Conservation (phyloP, 495 filamentous ascomycete genomes). For the Niebla homalea region DNA sequence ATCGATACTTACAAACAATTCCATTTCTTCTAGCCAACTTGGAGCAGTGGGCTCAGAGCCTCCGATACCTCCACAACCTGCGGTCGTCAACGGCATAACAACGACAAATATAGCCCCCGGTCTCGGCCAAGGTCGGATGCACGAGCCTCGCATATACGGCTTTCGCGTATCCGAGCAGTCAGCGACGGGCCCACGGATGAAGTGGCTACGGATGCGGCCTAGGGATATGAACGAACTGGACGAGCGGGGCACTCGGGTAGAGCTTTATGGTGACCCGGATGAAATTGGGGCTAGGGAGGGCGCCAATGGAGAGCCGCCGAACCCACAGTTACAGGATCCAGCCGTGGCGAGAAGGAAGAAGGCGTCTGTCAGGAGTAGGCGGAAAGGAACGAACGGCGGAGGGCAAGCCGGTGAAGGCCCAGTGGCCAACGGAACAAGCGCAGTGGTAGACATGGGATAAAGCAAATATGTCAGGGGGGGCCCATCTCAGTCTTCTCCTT, state of each 20-base stretch:
- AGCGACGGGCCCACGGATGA: conserved; percentile 82
- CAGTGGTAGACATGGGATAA: not conserved
- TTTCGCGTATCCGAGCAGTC: conserved; percentile 85
- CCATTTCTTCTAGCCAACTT: conserved; percentile 1
- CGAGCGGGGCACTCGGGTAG: conserved; percentile 47
- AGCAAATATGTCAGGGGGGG: not conserved
- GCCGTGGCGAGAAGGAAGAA: conserved; percentile 36
- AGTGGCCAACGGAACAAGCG: not conserved
- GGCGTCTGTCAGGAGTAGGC: conserved; percentile 36
- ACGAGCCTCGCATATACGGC: conserved; percentile 92
- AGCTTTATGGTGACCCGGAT: conserved; percentile 20
- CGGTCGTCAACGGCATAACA: conserved; percentile 69
- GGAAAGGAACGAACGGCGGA: conserved; percentile 10
- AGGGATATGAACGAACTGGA: conserved; percentile 68
- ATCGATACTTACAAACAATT: conserved; percentile 11
- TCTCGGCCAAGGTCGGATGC: conserved; percentile 68
- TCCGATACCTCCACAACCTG: conserved; percentile 35
- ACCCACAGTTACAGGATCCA: conserved; percentile 25
- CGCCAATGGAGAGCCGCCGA: conserved; percentile 39
- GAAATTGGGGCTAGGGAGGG: conserved; percentile 27
- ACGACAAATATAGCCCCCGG: conserved; percentile 76
- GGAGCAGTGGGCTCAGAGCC: conserved; percentile 10
- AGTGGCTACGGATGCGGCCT: conserved; percentile 82
- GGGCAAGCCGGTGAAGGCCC: not conserved
- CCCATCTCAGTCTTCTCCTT: too few relatives aligned